A percentile compares a stretch with the other conserved stretches of the same genome.
Evolutionary conservation across 2,329 filamentous ascomycete species (phyloP).

Genomic region (Fusarium albidum): DNA sequence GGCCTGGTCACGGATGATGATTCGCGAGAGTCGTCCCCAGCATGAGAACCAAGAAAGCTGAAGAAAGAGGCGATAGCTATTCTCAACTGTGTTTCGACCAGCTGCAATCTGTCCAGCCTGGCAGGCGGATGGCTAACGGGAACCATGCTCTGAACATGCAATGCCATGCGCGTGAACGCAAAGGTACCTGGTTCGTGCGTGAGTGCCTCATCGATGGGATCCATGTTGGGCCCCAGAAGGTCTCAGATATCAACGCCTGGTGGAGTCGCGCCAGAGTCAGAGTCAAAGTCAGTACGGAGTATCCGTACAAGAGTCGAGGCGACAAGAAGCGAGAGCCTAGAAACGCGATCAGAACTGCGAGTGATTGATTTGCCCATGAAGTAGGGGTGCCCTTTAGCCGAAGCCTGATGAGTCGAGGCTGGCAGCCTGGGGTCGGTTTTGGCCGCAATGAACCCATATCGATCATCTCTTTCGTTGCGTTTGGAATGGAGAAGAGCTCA

Average conservation of each 20-base stretch:
- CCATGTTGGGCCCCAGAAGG: conserved; percentile 32
- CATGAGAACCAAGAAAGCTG: conserved; percentile 18
- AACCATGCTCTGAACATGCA: conserved; percentile 23
- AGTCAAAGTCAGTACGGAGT: conserved; percentile 14
- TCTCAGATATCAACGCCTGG: conserved; percentile 32
- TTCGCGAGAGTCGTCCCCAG: conserved; percentile 19
- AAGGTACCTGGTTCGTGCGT: conserved; percentile 29
- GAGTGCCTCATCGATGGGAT: conserved; percentile 22
- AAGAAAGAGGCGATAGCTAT: conserved; percentile 16
- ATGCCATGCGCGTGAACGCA: conserved; percentile 23
- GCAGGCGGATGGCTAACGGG: conserved; percentile 24
- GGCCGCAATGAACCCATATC: conserved; percentile 18
- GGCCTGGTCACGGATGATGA: conserved; percentile 19
- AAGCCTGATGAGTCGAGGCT: conserved; percentile 13
- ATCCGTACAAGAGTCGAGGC: not conserved
- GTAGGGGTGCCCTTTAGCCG: conserved; percentile 8
- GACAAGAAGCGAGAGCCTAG: not conserved
- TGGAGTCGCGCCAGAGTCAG: conserved; percentile 19
- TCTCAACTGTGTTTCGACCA: conserved; percentile 4
- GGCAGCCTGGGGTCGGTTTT: conserved; percentile 11
- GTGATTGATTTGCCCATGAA: conserved; percentile 9
- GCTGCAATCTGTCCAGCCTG: conserved; percentile 3
- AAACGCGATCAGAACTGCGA: conserved; percentile 1
- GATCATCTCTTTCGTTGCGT: conserved; percentile 2
- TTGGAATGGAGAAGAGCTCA: not conserved